A percentile compares a stretch with the other conserved stretches of the same genome.
Evolutionary conservation across 805 yeast genomes (phyloP).

Genomic region (Pichia paraexigua): DNA sequence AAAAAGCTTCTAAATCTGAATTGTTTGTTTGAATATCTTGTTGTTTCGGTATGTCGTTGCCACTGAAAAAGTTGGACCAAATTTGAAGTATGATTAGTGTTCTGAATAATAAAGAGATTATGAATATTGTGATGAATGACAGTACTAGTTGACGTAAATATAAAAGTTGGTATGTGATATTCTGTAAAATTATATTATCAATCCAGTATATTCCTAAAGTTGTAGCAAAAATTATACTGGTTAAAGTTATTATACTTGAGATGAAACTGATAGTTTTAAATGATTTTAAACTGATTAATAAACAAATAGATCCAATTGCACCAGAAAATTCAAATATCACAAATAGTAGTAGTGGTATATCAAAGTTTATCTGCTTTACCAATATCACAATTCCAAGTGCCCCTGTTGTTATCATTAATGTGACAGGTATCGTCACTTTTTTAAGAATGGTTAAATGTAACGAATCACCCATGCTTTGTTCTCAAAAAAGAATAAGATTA

Average conservation of each 20-base stretch:
- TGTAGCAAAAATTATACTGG: neutral
- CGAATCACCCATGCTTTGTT: neutral
- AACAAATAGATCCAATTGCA: neutral
- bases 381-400: neutral
- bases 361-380: neutral
- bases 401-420: neutral
- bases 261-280: neutral
- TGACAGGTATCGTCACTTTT: neutral
- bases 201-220: constrained; percentile 10
- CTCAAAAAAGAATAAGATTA: too few relatives aligned
- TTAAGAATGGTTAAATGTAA: neutral
- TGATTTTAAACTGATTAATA: neutral
- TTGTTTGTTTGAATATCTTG: neutral
- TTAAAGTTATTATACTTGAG: neutral
- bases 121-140: constrained; percentile 6
- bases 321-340: constrained; percentile 1
- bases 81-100: neutral
- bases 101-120: constrained; percentile 3
- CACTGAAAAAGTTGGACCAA: neutral
- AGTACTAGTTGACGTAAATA: constrained; percentile 3
- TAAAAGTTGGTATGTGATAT: neutral
- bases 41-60: neutral
- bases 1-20: neutral
- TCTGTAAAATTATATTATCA: constrained; percentile 1
- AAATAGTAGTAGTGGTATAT: constrained; percentile 1